A percentile compares a stretch with the other conserved stretches of the same genome.
phyloP scores from a whole-genome alignment of 129 eudicot species.

The Escallonia rubra region DNA sequence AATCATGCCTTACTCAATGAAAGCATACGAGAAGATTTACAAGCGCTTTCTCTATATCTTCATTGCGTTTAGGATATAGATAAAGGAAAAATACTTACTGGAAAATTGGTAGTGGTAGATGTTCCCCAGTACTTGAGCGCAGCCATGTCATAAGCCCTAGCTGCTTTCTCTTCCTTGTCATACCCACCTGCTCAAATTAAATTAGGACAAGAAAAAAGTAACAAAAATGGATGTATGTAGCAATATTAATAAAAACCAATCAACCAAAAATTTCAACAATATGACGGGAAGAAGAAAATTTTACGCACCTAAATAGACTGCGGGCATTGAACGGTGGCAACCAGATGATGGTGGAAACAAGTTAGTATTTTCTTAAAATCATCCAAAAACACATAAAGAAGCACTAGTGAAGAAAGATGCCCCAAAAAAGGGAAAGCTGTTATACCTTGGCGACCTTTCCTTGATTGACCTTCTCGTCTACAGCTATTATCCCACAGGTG shows the following conservation, averaged over 20 bases:
- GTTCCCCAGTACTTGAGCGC: slow-evolving; percentile 99
- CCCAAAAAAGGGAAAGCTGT: too few species aligned
- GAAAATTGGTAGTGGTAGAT: slow-evolving; percentile 96
- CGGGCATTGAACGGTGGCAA: slow-evolving; percentile 2
- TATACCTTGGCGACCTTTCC: slow-evolving; percentile 98
- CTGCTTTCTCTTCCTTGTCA: slow-evolving; percentile 99
- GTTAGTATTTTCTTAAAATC: background rate
- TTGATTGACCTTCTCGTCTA: slow-evolving; percentile 98
- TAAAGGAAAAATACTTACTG: slow-evolving; percentile 33
- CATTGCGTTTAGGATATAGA: background rate
- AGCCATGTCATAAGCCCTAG: slow-evolving; percentile 96
- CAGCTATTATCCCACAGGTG: slow-evolving; percentile 99
- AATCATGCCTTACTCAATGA: background rate
- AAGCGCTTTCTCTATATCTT: background rate
- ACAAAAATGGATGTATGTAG: background rate
- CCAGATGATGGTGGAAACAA: background rate
- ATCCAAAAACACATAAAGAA: too few species aligned
- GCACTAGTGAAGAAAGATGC: too few species aligned
- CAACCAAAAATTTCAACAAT: too few species aligned
- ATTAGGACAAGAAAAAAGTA: background rate
- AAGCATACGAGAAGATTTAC: background rate
- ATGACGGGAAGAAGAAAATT: background rate
- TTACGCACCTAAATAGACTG: slow-evolving; percentile 91
- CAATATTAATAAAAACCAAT: background rate
- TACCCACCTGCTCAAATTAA: slow-evolving; percentile 67